phyloP scores from a whole-genome alignment of 1,284 basidiomycete species.

The Ceratobasidium papillatum region DNA sequence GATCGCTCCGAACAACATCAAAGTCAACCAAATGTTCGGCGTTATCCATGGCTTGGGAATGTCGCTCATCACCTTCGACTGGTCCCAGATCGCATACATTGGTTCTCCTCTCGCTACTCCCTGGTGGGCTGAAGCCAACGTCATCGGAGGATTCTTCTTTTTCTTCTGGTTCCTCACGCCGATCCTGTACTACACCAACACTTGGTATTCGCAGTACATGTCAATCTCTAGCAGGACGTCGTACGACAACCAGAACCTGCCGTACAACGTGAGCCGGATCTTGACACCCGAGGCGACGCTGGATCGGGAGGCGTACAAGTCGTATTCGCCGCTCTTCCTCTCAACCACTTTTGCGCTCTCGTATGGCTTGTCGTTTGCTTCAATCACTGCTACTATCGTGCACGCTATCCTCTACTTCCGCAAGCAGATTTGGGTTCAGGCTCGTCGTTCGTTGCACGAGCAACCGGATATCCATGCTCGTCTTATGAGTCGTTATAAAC shows the following conservation, averaged over 20 bases:
- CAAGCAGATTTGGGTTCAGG: constrained; percentile 70
- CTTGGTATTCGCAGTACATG: constrained; percentile 57
- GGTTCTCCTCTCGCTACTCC: constrained; percentile 62
- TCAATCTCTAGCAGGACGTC: constrained; percentile 63
- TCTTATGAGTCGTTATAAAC: constrained; percentile 79
- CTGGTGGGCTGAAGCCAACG: constrained; percentile 76
- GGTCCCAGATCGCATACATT: constrained; percentile 62
- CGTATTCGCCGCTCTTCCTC: constrained; percentile 86
- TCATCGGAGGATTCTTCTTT: constrained; percentile 78
- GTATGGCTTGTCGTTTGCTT: constrained; percentile 75
- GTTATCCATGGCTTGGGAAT: constrained; percentile 61
- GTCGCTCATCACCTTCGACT: constrained; percentile 62
- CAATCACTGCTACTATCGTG: constrained; percentile 72
- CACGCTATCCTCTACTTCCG: constrained; percentile 85
- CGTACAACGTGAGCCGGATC: constrained; percentile 76
- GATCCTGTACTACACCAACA: constrained; percentile 65
- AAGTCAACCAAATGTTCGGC: constrained; percentile 81
- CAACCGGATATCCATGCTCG: constrained; percentile 84
- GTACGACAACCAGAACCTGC: constrained; percentile 69
- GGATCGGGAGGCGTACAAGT: constrained; percentile 70
- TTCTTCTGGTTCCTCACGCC: constrained; percentile 83
- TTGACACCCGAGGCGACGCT: constrained; percentile 66
- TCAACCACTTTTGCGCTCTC: constrained; percentile 73
- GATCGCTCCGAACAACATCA: constrained; percentile 66
- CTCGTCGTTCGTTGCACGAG: constrained; percentile 67